Conservation (phyloP, 805 yeast genomes). For the Wickerhamiella spandovensis region DNA sequence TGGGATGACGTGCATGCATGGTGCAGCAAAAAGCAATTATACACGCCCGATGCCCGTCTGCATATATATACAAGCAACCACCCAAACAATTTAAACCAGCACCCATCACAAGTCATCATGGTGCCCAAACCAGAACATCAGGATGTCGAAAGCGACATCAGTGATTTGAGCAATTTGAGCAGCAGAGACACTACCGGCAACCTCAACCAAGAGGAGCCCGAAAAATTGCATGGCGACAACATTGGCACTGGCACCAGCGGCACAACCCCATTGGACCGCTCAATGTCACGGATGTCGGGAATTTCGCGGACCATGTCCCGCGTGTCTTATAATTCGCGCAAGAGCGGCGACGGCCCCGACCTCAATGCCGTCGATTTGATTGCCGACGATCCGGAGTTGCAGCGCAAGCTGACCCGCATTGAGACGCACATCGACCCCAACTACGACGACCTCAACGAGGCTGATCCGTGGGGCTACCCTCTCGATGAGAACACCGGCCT, state of each 20-base stretch:
- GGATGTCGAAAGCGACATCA: background rate
- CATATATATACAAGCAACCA: background rate
- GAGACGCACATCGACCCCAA: background rate
- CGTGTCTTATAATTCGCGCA: background rate
- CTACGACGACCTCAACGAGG: background rate
- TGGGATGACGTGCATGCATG: background rate
- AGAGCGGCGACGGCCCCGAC: background rate
- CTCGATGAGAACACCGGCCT: background rate
- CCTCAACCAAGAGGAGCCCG: background rate
- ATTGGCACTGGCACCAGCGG: background rate
- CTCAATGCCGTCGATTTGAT: background rate
- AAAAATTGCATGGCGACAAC: background rate
- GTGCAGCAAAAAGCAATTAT: background rate
- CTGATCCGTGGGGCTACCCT: background rate
- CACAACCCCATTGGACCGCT: background rate
- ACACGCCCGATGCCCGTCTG: background rate
- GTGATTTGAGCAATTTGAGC: background rate
- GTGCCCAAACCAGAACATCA: background rate
- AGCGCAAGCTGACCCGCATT: background rate
- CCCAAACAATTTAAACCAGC: background rate
- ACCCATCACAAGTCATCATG: background rate
- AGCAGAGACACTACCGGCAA: background rate
- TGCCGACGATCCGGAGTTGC: background rate
- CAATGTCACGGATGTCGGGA: background rate
- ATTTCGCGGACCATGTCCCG: background rate